Base-by-base conservation (phyloP, 1,139 yeast species). In the Candida albicans region DNA sequence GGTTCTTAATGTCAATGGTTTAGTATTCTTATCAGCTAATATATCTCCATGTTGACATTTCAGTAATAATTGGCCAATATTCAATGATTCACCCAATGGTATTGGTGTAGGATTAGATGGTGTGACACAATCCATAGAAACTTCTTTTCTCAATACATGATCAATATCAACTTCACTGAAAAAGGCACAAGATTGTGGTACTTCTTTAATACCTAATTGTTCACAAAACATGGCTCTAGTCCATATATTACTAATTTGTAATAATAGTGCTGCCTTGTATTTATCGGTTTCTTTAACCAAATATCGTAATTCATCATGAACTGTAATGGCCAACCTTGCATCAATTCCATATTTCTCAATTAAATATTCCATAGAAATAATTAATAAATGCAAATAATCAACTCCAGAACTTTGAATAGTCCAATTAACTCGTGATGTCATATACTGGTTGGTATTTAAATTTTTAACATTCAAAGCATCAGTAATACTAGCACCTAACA, bases 321-420 rank as follows among this genome's bases (percentile, higher is more conserved):
- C 97, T 0, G 99, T 90, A 14, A 95, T 74, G 48, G 85, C 72
- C 45, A 95, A 70, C 42, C 99, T 69, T 0, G 96, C 96, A 35
- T 85, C 78, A n/a, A 95, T 69, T 4, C 70, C 61, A 61, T 82
- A 93, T 48, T 73, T 75, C 33, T 79, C 74, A 39, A 79, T 73
- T 52, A 95, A 70, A 57, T 89, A 88, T 48, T 89, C 88, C 98
- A 95, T 93, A 0, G 96, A 82, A 4, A 90, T 79, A 44, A 93
- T 77, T 45, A 95, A 64, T 35, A 95, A 64, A 61, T 95, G 99
- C 42, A 95, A 71, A 59, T 95, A 95, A 61, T 95, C 99, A 13
- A 95, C 99, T 34, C 99, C 99, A 1, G 97, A 89, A 34, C 97
- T 89, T 62, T 95, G 99, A 58, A 95, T 95, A 0, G 96, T 88